A percentile compares a stretch with the other conserved stretches of the same genome.
phyloP scores from a whole-genome alignment of 1,284 basidiomycete genomes.

The Gomphus sp. region DNA sequence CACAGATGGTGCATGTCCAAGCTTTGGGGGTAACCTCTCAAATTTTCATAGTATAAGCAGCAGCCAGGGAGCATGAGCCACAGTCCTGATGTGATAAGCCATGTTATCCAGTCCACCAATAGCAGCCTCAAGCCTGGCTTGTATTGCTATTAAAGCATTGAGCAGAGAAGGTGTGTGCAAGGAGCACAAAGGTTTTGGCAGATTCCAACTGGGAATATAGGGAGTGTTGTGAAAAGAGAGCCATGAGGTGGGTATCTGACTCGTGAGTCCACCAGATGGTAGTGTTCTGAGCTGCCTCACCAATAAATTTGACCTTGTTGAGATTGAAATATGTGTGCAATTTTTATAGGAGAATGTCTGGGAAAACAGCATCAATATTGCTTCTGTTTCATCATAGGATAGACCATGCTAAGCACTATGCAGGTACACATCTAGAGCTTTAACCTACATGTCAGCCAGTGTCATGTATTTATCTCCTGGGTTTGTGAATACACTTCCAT shows the following conservation, averaged over 20 bases:
- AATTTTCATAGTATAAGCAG: conserved; percentile 61
- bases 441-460: conserved; percentile 80
- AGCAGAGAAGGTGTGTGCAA: conserved; percentile 64
- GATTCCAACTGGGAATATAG: conserved; percentile 50
- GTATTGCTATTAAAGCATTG: conserved; percentile 69
- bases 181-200: conserved; percentile 57
- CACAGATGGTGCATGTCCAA: conserved; percentile 42
- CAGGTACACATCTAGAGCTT: conserved; percentile 57
- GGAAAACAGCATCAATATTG: background rate
- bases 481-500: conserved; percentile 76
- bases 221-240: conserved; percentile 54
- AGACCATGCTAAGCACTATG: conserved; percentile 11
- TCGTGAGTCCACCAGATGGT: conserved; percentile 78
- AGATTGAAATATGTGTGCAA: conserved; percentile 58
- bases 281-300: conserved; percentile 69
- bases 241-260: conserved; percentile 45
- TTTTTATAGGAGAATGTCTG: conserved; percentile 69
- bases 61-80: conserved; percentile 56
- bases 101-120: conserved; percentile 70
- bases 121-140: conserved; percentile 58
- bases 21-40: conserved; percentile 68
- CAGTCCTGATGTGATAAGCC: conserved; percentile 62
- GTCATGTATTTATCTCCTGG: conserved; percentile 77
- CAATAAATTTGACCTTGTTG: conserved; percentile 57
- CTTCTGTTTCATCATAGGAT: conserved; percentile 19